Base-by-base conservation (phyloP, 805 yeast genomes). In the Candida awuae region DNA sequence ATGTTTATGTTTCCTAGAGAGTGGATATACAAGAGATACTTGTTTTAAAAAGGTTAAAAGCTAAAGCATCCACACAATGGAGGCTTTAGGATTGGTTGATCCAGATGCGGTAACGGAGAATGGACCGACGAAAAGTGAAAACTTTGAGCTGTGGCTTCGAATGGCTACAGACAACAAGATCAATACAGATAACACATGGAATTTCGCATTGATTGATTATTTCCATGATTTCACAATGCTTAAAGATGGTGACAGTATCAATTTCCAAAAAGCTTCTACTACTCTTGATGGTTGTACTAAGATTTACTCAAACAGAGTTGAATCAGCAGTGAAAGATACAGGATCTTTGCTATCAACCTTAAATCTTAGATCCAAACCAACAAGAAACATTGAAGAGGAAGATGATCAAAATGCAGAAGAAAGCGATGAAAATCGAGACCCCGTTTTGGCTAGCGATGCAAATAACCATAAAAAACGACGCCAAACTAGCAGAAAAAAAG, bases 251-350 rank as follows among this genome's bases (percentile, higher is more conserved):
- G 86, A 81, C 40, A 71, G 77, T 29, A 84, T 88, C 51, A 86
- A 87, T 57, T 88, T 90, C 58, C 95, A 85, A 56, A 76, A 80
- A 49, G 97, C 97, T 0, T 77, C 92, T 1, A 86, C 94, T 3
- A 85, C 97, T 1, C 65, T 90, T 17, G 97, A 88, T 53, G 97
- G 97, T 0, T 88, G 97, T 66, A 90, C 88, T 25, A 87, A 87
- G 62, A 85, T 90, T 38, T 90, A 90, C 56, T 76, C 88, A 10
- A 83, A 94, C 13, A 73, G 97, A 51, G 87, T 90, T 17, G 97
- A 88, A 52, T 82, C 95, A 0, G 94, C 86, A 0, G 94, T 88
- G 5, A 79, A 82, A 8, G 97, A 88, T 52, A 87, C 97, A 0
- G 94, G 95, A 2, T 77, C 78, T 50, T 65, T 90, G 40, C 52